Evolutionary conservation across 495 filamentous ascomycete species (phyloP), one percentile per base, ranked within the genome.

Genomic region (Bacidia rubella): DNA sequence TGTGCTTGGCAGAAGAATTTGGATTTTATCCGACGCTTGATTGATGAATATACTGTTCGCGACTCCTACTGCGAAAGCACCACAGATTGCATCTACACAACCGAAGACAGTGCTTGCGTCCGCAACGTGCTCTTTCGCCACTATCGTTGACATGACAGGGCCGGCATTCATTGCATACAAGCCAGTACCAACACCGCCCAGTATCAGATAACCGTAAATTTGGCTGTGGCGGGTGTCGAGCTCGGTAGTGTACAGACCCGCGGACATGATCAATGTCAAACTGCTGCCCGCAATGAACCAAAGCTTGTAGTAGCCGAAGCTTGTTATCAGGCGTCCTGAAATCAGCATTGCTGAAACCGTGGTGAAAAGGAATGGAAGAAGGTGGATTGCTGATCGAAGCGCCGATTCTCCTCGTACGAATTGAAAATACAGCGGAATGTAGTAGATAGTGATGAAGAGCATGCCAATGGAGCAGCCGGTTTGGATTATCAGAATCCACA

Each of bases 311-410:
- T 70, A 68, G 4, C 71, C 71, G 20, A 69, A 60, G 40, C 66
- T 69, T 3, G 70, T 61, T 49, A 84, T 68, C 19, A 78, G 53
- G 5, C 62, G 63, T 24, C 80, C 79, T 41, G 71, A 69, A 22
- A 60, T 12, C n/a, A 81, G 60, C 40, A 67, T 70, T 40, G 64
- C 57, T 52, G 67, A 59, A 19, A 81, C 69, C 49, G 70, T 58
- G 3, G 78, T 44, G 47, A 72, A 51, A 40, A 82, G 67, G 50
- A 76, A 79, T 1, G 82, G 80, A 2, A 84, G 68, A 2, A 82
- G 66, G 9, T 74, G 68, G 1, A 81, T 72, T 1, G 68, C 76
- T 1, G 77, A 65, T 45, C 62, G 54, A 11, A 79, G 59, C 5
- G 75, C 69, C 1, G 55, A 58, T 53, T 81, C 75, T 19, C 60